These are phyloP conservation scores for Rhizophagus sp. DNA, from an alignment of 192 early-diverging fungal genomes.

Conservation along the genomic window DNA sequence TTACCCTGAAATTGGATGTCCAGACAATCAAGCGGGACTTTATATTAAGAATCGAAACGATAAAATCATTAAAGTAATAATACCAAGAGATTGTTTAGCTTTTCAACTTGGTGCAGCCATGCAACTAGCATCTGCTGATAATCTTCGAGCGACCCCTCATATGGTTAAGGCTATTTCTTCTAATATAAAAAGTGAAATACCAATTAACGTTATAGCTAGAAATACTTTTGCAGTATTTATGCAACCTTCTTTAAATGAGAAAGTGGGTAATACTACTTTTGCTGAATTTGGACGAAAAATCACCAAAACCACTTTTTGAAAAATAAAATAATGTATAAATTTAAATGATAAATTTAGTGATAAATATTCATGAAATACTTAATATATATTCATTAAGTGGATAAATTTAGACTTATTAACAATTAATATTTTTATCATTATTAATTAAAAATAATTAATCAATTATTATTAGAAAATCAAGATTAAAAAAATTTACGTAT, in stretches of 20 bases:
- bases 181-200: conserved; percentile 32
- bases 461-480: too few relatives aligned
- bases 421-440: too few relatives aligned
- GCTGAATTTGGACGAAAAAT: not conserved
- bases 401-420: too few relatives aligned
- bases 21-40: conserved; percentile 52
- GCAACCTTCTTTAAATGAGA: conserved; percentile 56
- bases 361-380: too few relatives aligned
- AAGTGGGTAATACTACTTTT: not conserved
- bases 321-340: too few relatives aligned
- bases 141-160: conserved; percentile 67
- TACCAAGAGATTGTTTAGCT: conserved; percentile 61
- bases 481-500: too few relatives aligned
- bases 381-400: too few relatives aligned
- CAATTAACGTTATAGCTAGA: conserved; percentile 46
- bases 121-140: conserved; percentile 47
- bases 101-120: conserved; percentile 74
- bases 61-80: conserved; percentile 47
- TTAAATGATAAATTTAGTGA: too few relatives aligned
- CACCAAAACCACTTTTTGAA: not conserved
- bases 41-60: conserved; percentile 58
- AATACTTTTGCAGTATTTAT: conserved; percentile 76
- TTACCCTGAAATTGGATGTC: conserved; percentile 39
- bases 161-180: conserved; percentile 58
- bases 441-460: too few relatives aligned